These are phyloP conservation scores for Aspergillus cejpii DNA, from an alignment of 2,329 filamentous ascomycete genomes.

Conservation along the genomic window DNA sequence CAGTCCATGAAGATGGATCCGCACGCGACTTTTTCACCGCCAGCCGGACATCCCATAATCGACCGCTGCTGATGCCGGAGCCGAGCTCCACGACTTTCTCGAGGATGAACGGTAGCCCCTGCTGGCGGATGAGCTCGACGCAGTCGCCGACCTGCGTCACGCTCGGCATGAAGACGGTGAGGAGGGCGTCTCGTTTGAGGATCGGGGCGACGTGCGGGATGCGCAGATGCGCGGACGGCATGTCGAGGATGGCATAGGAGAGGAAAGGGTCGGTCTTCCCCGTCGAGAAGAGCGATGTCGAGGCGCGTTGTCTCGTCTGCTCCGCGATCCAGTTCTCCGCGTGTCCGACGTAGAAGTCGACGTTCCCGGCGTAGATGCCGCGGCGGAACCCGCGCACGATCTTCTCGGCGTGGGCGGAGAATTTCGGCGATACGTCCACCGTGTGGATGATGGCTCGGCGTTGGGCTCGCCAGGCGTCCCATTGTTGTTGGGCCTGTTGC, in stretches of 20 bases:
- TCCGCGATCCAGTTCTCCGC: constrained; percentile 57
- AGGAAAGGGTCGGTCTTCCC: constrained; percentile 54
- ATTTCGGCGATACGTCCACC: constrained; percentile 57
- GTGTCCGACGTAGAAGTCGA: constrained; percentile 67
- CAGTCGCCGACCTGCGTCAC: constrained; percentile 70
- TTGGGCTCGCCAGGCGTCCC: constrained; percentile 43
- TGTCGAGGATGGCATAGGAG: constrained; percentile 64
- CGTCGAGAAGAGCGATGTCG: constrained; percentile 14
- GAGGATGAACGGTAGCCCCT: constrained; percentile 48
- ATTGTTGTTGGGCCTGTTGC: constrained; percentile 28
- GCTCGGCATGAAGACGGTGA: constrained; percentile 68
- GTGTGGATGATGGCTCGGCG: constrained; percentile 68
- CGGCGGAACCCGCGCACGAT: constrained; percentile 61
- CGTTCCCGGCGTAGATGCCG: constrained; percentile 61
- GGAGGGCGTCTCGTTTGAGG: constrained; percentile 56
- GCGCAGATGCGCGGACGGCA: constrained; percentile 56
- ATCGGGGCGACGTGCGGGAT: constrained; percentile 45
- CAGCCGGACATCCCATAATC: constrained; percentile 43
- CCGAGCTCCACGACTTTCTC: constrained; percentile 44
- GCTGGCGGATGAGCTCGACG: constrained; percentile 48
- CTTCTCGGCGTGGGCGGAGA: constrained; percentile 58
- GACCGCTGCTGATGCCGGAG: constrained; percentile 42
- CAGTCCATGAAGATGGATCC: constrained; percentile 29
- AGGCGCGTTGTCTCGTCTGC: constrained; percentile 42
- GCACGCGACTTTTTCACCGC: constrained; percentile 34